A percentile compares a stretch with the other conserved stretches of the same genome.
phyloP scores from a whole-genome alignment of 306 rosid genomes.

The Vigna trinervia region DNA sequence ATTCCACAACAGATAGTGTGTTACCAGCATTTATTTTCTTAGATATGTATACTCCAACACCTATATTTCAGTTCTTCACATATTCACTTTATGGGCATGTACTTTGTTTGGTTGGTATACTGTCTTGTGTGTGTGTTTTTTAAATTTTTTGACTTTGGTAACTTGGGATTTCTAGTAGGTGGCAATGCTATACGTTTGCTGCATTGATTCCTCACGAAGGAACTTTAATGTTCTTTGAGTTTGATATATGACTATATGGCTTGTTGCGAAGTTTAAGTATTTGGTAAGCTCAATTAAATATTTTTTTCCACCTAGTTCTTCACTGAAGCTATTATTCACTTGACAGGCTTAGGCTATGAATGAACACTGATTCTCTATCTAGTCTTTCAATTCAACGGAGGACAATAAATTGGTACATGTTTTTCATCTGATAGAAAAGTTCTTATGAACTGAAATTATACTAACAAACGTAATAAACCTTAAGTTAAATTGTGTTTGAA shows the following conservation, averaged over 20 bases:
- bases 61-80: not conserved
- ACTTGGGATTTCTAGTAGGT: not conserved
- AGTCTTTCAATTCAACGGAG: constrained; percentile 5
- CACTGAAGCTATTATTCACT: constrained; percentile 1
- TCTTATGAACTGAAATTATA: not conserved
- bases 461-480: not conserved
- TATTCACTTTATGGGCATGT: not conserved
- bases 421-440: constrained; percentile 16
- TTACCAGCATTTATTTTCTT: not conserved
- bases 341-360: constrained; percentile 13
- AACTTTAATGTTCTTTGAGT: constrained; percentile 14
- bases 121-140: not conserved
- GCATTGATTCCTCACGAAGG: not conserved
- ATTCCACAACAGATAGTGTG: not conserved
- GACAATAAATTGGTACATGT: not conserved
- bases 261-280: not conserved
- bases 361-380: constrained; percentile 8
- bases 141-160: not conserved
- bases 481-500: constrained; percentile 12
- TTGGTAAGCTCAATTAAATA: constrained; percentile 26
- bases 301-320: constrained; percentile 8
- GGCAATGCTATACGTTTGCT: not conserved
- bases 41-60: not conserved
- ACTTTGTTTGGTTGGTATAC: not conserved
- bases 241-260: not conserved